phyloP scores from a whole-genome alignment of 805 yeast genomes.

The Starmerella etchellsii region DNA sequence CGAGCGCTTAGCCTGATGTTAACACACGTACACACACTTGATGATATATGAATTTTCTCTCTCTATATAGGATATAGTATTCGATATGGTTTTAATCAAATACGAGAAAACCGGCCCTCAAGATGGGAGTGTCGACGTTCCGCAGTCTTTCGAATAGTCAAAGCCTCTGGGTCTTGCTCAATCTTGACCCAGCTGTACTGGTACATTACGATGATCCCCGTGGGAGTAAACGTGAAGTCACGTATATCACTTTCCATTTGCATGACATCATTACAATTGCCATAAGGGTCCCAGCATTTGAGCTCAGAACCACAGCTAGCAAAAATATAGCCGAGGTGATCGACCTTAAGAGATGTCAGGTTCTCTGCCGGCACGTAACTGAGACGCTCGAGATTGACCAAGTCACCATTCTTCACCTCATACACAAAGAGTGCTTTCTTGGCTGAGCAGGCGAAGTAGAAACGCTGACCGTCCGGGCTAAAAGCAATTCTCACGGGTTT shows the following conservation, averaged over 20 bases:
- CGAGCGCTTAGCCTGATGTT: slow-evolving; percentile 4
- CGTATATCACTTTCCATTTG: neutral
- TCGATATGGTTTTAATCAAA: no score
- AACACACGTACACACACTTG: no score
- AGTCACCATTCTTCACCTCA: neutral
- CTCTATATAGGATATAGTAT: no score
- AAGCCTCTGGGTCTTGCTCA: neutral
- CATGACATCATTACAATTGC: neutral
- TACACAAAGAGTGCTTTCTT: neutral
- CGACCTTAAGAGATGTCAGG: neutral
- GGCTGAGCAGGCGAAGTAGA: slow-evolving; percentile 2
- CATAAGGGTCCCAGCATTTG: slow-evolving; percentile 4
- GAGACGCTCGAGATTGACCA: neutral
- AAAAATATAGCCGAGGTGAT: neutral
- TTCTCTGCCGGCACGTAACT: neutral
- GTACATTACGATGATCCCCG: neutral
- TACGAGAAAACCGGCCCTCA: neutral
- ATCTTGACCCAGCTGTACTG: neutral
- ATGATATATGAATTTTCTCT: no score
- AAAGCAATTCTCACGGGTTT: neutral
- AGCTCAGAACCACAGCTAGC: neutral
- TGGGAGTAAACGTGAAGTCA: neutral
- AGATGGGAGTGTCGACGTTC: neutral
- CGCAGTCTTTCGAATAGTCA: neutral
- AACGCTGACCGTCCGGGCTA: neutral